Base-by-base conservation (phyloP, 192 early-diverging fungal genomes). In the Gaertneriomyces semiglobifer region DNA sequence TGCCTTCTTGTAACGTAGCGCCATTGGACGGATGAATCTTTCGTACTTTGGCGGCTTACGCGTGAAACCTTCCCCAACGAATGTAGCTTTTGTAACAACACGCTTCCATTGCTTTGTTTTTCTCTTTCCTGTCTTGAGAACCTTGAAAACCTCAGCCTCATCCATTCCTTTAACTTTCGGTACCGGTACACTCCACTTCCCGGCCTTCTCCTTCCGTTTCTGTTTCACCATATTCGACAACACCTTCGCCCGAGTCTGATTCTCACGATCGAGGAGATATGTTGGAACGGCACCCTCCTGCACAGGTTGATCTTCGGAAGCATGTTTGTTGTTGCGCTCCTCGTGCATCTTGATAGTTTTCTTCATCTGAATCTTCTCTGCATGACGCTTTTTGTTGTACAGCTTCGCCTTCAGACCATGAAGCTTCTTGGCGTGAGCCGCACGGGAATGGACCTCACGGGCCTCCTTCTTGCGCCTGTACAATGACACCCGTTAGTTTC, bases 321-420 rank as follows among this genome's bases (percentile, higher is more conserved):
- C 96, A 68, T 95, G 89, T 80, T 96, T 95, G 77, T 90, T 92
- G 72, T 90, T 91, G 82, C 93, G 90, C 69, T 97, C 95, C 72
- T 99, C 92, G 83, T 97, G 94, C 83, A 94, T 90, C 79, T 99
- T 99, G 71, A 99, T 88, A 10, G 93, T 97, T 83, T 99, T 99
- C 85, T 97, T 96, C 95, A 97, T 96, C 81, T 99, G 91, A 68
- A 99, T 95, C 91, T 99, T 99, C 78, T 99, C 94, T 19, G 86
- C 79, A 72, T 94, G 95, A 41, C 95, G 86, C 84, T 96, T 96
- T 88, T 95, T 96, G 85, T 99, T 97, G 79, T 93, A 89, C 76
- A 99, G 79, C 86, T 99, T 99, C 63, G 96, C 96, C 84, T 93
- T 93, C 70, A 96, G 79, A 59, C 96, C 96, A 74, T 92, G 92